Percentiles rank a stretch among this genome's conserved stretches.
phyloP scores from a whole-genome alignment of 345 rosid species.

The Citrus sp. region DNA sequence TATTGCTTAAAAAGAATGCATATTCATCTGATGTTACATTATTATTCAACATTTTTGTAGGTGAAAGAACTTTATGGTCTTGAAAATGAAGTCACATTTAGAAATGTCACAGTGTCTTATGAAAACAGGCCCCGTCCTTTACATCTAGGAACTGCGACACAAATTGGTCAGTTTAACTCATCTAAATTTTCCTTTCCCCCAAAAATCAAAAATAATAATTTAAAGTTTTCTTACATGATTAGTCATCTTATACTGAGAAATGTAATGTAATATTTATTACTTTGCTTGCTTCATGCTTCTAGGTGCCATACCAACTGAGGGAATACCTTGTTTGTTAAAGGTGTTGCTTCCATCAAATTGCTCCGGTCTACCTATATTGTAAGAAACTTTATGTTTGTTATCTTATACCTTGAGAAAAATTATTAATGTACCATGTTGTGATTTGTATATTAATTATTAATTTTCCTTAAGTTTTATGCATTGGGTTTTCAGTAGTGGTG shows the following conservation, averaged over 20 bases:
- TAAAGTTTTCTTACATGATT: constrained; percentile 6
- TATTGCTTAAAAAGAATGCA: not conserved
- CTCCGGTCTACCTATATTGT: constrained; percentile 74
- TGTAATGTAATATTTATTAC: constrained; percentile 5
- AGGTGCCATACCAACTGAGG: constrained; percentile 95
- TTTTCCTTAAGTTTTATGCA: not conserved
- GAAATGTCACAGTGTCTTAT: constrained; percentile 73
- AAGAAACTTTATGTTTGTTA: constrained; percentile 25
- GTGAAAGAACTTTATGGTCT: constrained; percentile 96
- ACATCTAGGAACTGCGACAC: constrained; percentile 93
- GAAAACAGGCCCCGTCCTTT: constrained; percentile 79
- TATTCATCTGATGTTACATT: not conserved
- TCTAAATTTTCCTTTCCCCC: not conserved
- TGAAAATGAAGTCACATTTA: constrained; percentile 59
- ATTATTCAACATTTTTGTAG: constrained; percentile 29
- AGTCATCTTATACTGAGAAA: not conserved
- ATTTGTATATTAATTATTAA: not conserved
- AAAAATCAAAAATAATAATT: not conserved
- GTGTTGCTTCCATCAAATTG: constrained; percentile 88
- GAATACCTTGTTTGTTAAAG: constrained; percentile 92
- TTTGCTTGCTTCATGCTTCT: constrained; percentile 11
- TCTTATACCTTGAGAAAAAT: not conserved
- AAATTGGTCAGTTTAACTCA: constrained; percentile 63
- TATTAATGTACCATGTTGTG: not conserved
- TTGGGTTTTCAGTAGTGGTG: not conserved